Base-by-base conservation (phyloP, 805 yeast genomes). In the Lipomyces mesembrius region DNA sequence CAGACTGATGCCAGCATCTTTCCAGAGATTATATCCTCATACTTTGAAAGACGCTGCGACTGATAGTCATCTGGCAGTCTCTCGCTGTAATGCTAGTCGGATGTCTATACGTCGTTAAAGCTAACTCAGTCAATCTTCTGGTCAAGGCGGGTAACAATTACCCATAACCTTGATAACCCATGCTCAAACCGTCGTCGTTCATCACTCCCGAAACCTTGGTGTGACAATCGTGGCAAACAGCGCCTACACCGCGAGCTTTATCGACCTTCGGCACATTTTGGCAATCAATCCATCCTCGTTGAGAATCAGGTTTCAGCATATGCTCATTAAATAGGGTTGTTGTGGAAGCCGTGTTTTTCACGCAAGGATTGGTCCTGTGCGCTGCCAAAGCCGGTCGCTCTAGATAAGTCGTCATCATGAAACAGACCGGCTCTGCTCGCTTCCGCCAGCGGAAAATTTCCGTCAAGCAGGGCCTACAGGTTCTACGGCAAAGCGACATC, bases 371-470 rank as follows among this genome's bases (percentile, higher is more conserved):
- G 57, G 25, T 53, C 57, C 35, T 32, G 35, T 32, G 35, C 32
- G 35, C 14, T 32, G 35, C 57, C 34, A 22, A 27, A 53, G 35
- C 57, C 35, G 43, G 37, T 20, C 35, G 34, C 60, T 17, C 49
- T 12, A 7, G 49, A 46, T 46, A 57, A 37, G 27, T 55, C 49
- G 60, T 65, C 61, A 64, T 66, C 63, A 52, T 67, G 71, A 62
- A 59, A 55, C 67, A 64, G 62, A 35, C 63, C 61, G 70, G 67
- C 53, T 66, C 71, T 11, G 71, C 71, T n/a, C 71, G 72, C 68
- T 93, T 93, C 79, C 88, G 99, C 72, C 98, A 94, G 82, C 85
- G 98, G 67, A 95, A 95, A 80, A 93, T 94, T 72, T 89, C 96
- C 59, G 95, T 93, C 59, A 95, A 93, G 77, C 97, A 92, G 77